These are phyloP conservation scores for Ogataea wickerhamii DNA, from an alignment of 805 yeast genomes.

Conservation along the genomic window DNA sequence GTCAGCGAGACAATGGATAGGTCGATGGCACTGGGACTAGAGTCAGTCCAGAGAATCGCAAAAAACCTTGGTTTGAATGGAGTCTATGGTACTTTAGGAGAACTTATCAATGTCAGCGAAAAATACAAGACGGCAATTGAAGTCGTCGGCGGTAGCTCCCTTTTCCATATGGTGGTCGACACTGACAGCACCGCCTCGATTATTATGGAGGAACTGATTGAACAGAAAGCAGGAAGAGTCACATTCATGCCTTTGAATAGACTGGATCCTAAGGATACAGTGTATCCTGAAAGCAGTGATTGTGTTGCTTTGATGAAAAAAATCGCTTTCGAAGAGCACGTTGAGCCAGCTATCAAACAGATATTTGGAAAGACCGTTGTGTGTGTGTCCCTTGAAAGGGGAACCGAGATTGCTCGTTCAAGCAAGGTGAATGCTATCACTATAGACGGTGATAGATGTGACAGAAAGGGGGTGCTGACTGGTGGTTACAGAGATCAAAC, in stretches of 20 bases:
- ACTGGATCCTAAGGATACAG: constrained; percentile 39
- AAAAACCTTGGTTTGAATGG: constrained; percentile 53
- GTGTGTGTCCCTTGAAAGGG: constrained; percentile 62
- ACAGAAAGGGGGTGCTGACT: constrained; percentile 74
- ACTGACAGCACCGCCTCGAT: constrained; percentile 77
- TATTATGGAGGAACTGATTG: constrained; percentile 70
- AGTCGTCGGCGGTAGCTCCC: constrained; percentile 79
- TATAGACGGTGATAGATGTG: constrained; percentile 87
- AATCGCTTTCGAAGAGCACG: constrained; percentile 54
- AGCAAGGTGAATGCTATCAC: constrained; percentile 75
- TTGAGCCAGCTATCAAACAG: constrained; percentile 67
- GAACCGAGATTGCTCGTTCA: constrained; percentile 60
- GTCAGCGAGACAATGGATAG: constrained; percentile 76
- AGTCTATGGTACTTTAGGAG: constrained; percentile 85
- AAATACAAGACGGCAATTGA: constrained; percentile 85
- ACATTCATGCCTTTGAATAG: constrained; percentile 90
- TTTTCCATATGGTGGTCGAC: constrained; percentile 88
- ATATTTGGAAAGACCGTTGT: constrained; percentile 82
- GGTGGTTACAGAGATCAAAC: constrained; percentile 83
- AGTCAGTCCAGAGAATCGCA: constrained; percentile 62
- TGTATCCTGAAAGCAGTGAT: constrained; percentile 61
- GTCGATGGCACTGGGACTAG: constrained; percentile 63
- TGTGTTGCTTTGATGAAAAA: constrained; percentile 78
- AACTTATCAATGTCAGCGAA: constrained; percentile 73
- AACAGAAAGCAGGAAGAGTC: constrained; percentile 74